Evolutionary conservation across 1,284 basidiomycete genomes (phyloP).

Genomic region (Ganoderma multipileum): DNA sequence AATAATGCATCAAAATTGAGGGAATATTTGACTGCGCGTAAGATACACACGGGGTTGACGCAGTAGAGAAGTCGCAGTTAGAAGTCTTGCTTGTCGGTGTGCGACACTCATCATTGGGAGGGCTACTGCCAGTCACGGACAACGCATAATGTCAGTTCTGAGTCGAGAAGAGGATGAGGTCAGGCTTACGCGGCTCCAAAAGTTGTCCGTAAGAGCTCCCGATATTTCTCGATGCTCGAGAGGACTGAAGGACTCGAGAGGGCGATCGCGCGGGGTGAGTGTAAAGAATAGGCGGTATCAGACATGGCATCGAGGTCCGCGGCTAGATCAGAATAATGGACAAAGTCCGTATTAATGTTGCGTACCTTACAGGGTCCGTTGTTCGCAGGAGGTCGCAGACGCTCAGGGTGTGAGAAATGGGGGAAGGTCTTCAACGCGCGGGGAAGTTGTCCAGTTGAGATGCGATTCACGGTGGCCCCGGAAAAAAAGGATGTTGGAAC

Average conservation of each 20-base stretch:
- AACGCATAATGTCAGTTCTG: slow-evolving; percentile 54
- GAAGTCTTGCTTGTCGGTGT: slow-evolving; percentile 64
- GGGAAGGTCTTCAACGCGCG: slow-evolving; percentile 70
- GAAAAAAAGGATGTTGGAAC: too few relatives aligned
- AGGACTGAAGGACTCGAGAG: slow-evolving; percentile 34
- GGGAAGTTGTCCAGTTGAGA: slow-evolving; percentile 59
- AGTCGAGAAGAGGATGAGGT: slow-evolving; percentile 81
- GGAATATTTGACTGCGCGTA: slow-evolving; percentile 77
- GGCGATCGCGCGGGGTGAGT: slow-evolving; percentile 50
- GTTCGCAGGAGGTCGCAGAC: slow-evolving; percentile 41
- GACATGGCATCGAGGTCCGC: slow-evolving; percentile 68
- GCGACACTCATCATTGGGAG: slow-evolving; percentile 42
- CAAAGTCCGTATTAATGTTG: slow-evolving; percentile 74
- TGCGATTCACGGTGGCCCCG: too few relatives aligned
- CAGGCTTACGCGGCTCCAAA: slow-evolving; percentile 85
- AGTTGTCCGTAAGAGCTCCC: slow-evolving; percentile 60
- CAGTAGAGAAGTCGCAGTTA: slow-evolving; percentile 76
- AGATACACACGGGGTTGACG: slow-evolving; percentile 69
- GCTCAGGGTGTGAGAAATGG: slow-evolving; percentile 45
- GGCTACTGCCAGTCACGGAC: slow-evolving; percentile 14
- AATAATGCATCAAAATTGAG: slow-evolving; percentile 78
- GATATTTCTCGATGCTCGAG: slow-evolving; percentile 44
- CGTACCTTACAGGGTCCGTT: slow-evolving; percentile 60
- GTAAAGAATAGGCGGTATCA: slow-evolving; percentile 59
- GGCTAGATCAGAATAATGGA: slow-evolving; percentile 60